Conservation (phyloP, 2,329 filamentous ascomycete genomes). For the Eurotiales sp. region DNA sequence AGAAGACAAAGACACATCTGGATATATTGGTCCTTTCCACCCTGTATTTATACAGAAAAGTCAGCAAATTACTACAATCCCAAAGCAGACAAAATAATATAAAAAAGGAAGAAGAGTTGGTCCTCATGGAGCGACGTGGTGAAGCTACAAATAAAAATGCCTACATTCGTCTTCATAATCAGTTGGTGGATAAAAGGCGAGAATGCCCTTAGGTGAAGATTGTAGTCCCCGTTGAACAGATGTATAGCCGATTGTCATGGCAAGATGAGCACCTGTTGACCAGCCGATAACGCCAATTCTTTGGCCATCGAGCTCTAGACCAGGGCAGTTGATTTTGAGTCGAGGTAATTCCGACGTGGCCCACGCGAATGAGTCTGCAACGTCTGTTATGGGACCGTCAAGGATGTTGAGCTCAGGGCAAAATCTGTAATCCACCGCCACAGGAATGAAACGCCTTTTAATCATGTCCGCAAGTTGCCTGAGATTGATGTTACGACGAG, state of each 20-base stretch:
- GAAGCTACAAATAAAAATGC: neutral
- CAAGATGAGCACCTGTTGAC: slow-evolving; percentile 48
- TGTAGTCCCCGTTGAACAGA: slow-evolving; percentile 22
- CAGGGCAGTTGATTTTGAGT: neutral
- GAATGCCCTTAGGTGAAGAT: slow-evolving; percentile 41
- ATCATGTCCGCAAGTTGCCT: slow-evolving; percentile 37
- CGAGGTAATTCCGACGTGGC: neutral
- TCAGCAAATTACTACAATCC: neutral
- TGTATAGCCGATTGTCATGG: slow-evolving; percentile 44
- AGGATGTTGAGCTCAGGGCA: slow-evolving; percentile 45
- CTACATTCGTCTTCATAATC: slow-evolving; percentile 34
- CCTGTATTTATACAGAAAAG: neutral
- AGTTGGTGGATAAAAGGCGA: slow-evolving; percentile 46
- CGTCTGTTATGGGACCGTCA: slow-evolving; percentile 44
- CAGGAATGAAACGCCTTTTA: slow-evolving; percentile 38
- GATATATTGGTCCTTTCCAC: neutral
- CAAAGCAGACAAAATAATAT: neutral
- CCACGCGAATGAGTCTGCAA: slow-evolving; percentile 16
- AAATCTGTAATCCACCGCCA: slow-evolving; percentile 48
- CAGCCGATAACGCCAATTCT: slow-evolving; percentile 45
- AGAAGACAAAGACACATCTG: neutral
- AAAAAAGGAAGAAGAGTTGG: neutral
- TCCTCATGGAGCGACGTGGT: too few relatives aligned
- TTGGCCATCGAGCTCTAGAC: slow-evolving; percentile 15
- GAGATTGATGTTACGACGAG: slow-evolving; percentile 17